Percentiles rank a stretch among this genome's conserved stretches.
Evolutionary conservation across 257 asterid species (phyloP).

Genomic region (Perilla frutescens): DNA sequence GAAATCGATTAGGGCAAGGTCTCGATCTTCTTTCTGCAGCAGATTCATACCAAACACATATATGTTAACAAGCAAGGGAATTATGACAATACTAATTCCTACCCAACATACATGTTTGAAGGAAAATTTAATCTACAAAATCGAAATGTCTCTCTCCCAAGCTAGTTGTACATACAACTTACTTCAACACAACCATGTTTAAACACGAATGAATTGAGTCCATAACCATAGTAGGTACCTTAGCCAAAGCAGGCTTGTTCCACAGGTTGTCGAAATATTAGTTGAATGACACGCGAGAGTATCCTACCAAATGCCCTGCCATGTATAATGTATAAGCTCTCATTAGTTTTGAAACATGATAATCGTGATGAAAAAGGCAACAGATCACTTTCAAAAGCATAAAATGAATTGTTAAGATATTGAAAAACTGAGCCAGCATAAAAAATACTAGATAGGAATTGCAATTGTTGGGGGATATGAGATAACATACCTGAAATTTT

Average conservation of each 20-base stretch:
- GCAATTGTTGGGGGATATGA: neutral
- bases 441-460: conserved; percentile 9
- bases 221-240: conserved; percentile 12
- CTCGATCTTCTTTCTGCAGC: neutral
- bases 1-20: conserved; percentile 1
- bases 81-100: too few species aligned
- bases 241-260: conserved; percentile 27
- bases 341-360: neutral
- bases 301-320: conserved; percentile 37
- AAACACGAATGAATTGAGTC: neutral
- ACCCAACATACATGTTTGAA: too few species aligned
- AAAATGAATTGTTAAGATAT: neutral
- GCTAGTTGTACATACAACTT: too few species aligned
- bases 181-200: neutral
- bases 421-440: neutral
- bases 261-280: conserved; percentile 12
- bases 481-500: conserved; percentile 31
- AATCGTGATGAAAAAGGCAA: too few species aligned
- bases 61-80: too few species aligned
- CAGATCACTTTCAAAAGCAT: neutral
- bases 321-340: neutral
- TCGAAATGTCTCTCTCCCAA: too few species aligned
- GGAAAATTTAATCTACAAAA: too few species aligned
- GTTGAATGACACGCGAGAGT: conserved; percentile 33
- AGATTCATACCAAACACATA: neutral